Percentiles rank a stretch among this genome's conserved stretches.
These are phyloP conservation scores for Pisolithus thermaeus DNA, from an alignment of 1,284 basidiomycete species.

Conservation along the genomic window DNA sequence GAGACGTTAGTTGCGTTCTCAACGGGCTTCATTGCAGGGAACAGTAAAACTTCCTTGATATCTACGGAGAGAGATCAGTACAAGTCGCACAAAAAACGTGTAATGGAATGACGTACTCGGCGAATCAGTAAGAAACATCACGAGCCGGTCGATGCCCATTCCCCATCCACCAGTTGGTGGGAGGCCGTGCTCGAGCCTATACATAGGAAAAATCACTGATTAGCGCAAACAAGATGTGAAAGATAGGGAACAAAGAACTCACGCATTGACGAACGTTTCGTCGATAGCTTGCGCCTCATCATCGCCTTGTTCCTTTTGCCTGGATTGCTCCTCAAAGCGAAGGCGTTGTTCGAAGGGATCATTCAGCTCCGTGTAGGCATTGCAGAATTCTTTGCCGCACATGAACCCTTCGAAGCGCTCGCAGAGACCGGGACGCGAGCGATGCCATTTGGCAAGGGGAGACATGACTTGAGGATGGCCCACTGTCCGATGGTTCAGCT, in stretches of 20 bases:
- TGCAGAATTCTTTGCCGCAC: slow-evolving; percentile 97
- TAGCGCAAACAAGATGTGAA: neutral
- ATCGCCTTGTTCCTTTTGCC: slow-evolving; percentile 95
- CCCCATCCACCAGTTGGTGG: slow-evolving; percentile 98
- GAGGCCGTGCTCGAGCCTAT: slow-evolving; percentile 91
- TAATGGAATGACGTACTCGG: slow-evolving; percentile 53
- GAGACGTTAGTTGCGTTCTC: slow-evolving; percentile 34
- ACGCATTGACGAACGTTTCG: slow-evolving; percentile 91
- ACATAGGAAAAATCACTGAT: neutral
- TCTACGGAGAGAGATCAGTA: slow-evolving; percentile 40
- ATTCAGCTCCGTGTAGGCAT: slow-evolving; percentile 98
- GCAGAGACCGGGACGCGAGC: slow-evolving; percentile 89
- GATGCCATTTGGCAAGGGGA: slow-evolving; percentile 94
- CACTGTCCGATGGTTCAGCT: slow-evolving; percentile 39
- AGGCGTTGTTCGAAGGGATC: slow-evolving; percentile 95
- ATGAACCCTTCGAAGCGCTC: slow-evolving; percentile 99
- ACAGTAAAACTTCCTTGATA: slow-evolving; percentile 86
- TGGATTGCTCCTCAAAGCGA: slow-evolving; percentile 92
- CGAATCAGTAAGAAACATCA: slow-evolving; percentile 95
- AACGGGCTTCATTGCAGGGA: slow-evolving; percentile 88
- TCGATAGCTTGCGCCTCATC: slow-evolving; percentile 98
- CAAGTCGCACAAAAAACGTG: slow-evolving; percentile 5
- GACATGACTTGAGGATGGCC: slow-evolving; percentile 99
- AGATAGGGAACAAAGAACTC: slow-evolving; percentile 30
- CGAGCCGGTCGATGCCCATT: slow-evolving; percentile 87